Evolutionary conservation across 2,329 filamentous ascomycete species (phyloP).

Genomic region (Xylariaceae sp.): DNA sequence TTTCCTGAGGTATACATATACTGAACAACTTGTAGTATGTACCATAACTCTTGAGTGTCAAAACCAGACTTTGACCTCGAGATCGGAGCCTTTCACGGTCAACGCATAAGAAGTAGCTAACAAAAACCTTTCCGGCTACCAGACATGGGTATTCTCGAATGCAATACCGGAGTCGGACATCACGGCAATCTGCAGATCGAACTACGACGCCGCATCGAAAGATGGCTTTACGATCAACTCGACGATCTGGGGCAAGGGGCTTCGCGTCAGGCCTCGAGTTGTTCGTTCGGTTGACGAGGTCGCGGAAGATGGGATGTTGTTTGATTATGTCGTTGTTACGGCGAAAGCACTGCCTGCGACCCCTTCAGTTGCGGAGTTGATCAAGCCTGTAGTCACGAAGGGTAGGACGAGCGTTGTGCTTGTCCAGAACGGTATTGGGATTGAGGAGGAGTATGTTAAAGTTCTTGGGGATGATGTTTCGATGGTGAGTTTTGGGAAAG

Average conservation of each 20-base stretch:
- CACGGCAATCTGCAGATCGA: slow-evolving; percentile 30
- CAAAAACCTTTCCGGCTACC: too few species aligned
- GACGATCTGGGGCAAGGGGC: slow-evolving; percentile 26
- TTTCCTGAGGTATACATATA: too few species aligned
- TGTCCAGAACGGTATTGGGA: slow-evolving; percentile 54
- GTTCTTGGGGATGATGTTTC: slow-evolving; percentile 44
- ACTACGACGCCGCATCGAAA: slow-evolving; percentile 26
- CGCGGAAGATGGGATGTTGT: slow-evolving; percentile 16
- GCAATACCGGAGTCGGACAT: slow-evolving; percentile 22
- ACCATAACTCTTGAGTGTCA: too few species aligned
- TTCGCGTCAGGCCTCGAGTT: slow-evolving; percentile 25
- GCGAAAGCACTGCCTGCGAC: slow-evolving; percentile 24
- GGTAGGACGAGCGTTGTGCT: slow-evolving; percentile 47
- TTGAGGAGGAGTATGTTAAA: slow-evolving; percentile 47
- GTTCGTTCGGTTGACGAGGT: slow-evolving; percentile 29
- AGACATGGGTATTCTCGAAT: slow-evolving; percentile 22
- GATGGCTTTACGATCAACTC: slow-evolving; percentile 31
- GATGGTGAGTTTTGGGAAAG: slow-evolving; percentile 35
- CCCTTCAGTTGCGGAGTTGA: slow-evolving; percentile 25
- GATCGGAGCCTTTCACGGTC: too few species aligned
- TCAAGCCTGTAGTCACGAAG: slow-evolving; percentile 24
- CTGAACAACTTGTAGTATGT: too few species aligned
- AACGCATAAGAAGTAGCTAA: too few species aligned
- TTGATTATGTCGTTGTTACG: slow-evolving; percentile 28
- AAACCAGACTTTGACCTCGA: too few species aligned